Base-by-base conservation (phyloP, 1,284 basidiomycete species). In the Malassezia obtusa region DNA sequence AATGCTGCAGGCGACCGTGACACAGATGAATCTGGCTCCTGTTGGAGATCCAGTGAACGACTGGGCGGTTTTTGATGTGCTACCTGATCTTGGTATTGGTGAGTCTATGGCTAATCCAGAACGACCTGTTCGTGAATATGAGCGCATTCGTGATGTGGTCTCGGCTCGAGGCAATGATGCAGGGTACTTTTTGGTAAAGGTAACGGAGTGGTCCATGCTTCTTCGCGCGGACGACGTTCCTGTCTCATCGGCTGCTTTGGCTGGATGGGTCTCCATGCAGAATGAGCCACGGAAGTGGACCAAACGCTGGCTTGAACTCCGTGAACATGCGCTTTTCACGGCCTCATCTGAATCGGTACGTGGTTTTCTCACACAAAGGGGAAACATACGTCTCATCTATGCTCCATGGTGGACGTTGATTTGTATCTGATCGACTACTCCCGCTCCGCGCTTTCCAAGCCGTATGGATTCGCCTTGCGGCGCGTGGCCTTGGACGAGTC, bases 51-150 rank as follows among this genome's bases (percentile, higher is more conserved):
- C 48, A 37, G 56, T 60, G 24, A 62, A 67, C 10, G 69, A 57
- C 24, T 73, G 70, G 68, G 67, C 62, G 12, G 45, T 71, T 2
- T 68, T 61, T 50, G 71, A 73, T 45, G 66, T 67, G 24, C 62
- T 62, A 14, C 46, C 63, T 1, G 57, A 60, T 17, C 30, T 64
- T 6, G 67, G 68, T n/a, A 61, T 69, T 36, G 59, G 57, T 59
- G 32, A 38, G 46, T 32, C 1, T 14, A 1, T 4, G 12, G n/a
- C n/a, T 19, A 8, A 21, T 4, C 7, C 43, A 47, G 67, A 73
- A 45, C 60, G 71, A 28, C 71, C 71, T 2, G 32, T 73, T 37
- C 63, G 71, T 36, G 70, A 72, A 47, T 73, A 72, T 51, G 71
- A 73, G 50, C 49, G 65, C 32, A 49, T 72, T n/a, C 40, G 58